Evolutionary conservation across 139 green algal genomes (phyloP).

Genomic region (Chara braunii): DNA sequence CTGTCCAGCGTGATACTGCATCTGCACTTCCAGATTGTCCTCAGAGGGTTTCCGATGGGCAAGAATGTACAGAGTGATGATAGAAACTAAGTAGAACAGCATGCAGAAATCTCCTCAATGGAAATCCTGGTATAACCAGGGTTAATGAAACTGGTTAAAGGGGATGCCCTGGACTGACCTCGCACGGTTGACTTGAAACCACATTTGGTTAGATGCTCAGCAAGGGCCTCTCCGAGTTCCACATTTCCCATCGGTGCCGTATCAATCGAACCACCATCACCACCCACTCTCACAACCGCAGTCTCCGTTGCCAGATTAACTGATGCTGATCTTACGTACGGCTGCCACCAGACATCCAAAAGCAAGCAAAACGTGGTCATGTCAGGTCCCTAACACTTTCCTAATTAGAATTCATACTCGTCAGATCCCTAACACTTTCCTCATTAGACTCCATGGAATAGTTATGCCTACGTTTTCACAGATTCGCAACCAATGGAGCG

Average conservation of each 20-base stretch:
- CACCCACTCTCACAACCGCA: conserved; percentile 13
- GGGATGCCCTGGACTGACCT: conserved; percentile 5
- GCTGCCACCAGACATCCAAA: neutral
- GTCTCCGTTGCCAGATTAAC: conserved; percentile 37
- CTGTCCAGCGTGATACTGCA: no score
- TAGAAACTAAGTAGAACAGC: no score
- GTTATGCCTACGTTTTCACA: neutral
- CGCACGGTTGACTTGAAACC: conserved; percentile 27
- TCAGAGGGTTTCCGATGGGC: no score
- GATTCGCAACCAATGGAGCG: neutral
- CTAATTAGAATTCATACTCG: neutral
- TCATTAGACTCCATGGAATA: neutral
- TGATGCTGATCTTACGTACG: conserved; percentile 20
- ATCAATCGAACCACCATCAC: neutral
- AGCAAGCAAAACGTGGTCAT: neutral
- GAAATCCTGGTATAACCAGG: no score
- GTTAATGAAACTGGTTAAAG: no score
- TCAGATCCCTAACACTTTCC: neutral
- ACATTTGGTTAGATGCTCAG: conserved; percentile 23
- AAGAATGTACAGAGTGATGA: no score
- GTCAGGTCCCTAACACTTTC: neutral
- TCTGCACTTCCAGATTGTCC: no score
- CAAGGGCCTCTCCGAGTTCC: conserved; percentile 4
- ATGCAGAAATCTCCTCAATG: no score
- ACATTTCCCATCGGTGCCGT: neutral